These are phyloP conservation scores for Taphrina pruni DNA, from an alignment of 1,139 yeast species.

Conservation along the genomic window DNA sequence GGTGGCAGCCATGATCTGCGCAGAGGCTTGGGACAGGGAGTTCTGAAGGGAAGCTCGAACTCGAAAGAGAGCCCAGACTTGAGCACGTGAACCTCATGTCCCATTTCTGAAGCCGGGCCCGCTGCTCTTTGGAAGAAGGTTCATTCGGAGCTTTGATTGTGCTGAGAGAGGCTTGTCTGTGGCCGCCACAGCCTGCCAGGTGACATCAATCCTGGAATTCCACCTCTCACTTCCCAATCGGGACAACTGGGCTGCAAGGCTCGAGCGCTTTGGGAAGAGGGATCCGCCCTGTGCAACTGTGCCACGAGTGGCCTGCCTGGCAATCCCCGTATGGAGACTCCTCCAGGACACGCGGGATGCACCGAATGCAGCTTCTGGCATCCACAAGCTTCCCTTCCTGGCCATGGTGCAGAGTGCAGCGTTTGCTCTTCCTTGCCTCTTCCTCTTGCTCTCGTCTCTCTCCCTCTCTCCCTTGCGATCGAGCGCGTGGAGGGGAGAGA, in stretches of 20 bases:
- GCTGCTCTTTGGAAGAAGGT: too few species aligned
- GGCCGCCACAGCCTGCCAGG: too few species aligned
- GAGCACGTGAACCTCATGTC: too few species aligned
- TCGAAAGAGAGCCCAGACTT: too few species aligned
- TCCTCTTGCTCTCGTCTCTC: not conserved
- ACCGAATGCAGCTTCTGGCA: not conserved
- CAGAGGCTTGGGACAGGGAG: not conserved
- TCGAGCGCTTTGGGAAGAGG: not conserved
- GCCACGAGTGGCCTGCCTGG: not conserved
- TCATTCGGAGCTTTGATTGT: too few species aligned
- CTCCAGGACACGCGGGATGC: not conserved
- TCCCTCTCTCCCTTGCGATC: too few species aligned
- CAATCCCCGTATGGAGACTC: not conserved
- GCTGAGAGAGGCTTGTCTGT: too few species aligned
- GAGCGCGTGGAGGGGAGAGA: too few species aligned
- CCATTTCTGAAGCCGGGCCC: too few species aligned
- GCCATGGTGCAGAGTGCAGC: too few species aligned
- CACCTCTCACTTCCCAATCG: not conserved
- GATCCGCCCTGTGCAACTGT: not conserved
- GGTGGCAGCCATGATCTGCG: constrained; percentile 15
- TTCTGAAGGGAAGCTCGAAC: too few species aligned
- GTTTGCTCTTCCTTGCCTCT: not conserved
- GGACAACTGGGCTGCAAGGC: not conserved
- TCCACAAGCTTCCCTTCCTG: not conserved
- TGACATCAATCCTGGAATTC: too few species aligned